phyloP scores from a whole-genome alignment of 805 yeast genomes.

The Metschnikowia shivogae region DNA sequence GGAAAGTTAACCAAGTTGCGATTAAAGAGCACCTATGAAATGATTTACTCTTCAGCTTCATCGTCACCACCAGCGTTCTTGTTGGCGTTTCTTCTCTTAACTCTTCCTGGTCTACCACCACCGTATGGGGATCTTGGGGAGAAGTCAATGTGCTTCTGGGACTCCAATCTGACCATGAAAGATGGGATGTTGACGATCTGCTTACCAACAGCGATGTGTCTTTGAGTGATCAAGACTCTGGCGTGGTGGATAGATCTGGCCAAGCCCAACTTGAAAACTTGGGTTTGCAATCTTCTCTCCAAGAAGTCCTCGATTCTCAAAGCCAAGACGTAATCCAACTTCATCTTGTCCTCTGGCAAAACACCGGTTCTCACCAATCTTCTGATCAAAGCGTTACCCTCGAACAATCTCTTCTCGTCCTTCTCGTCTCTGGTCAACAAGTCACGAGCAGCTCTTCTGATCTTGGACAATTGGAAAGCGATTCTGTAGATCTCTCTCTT shows the following conservation, averaged over 20 bases:
- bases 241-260: slow-evolving; percentile 99
- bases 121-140: slow-evolving; percentile 99
- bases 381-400: slow-evolving; percentile 99
- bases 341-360: slow-evolving; percentile 98
- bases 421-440: slow-evolving; percentile 99
- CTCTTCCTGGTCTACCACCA: slow-evolving; percentile 99
- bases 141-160: slow-evolving; percentile 99
- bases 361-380: slow-evolving; percentile 99
- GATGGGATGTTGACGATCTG: slow-evolving; percentile 98
- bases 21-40: slow-evolving; percentile 13
- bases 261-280: slow-evolving; percentile 98
- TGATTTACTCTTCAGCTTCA: slow-evolving; percentile 62
- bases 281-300: slow-evolving; percentile 99
- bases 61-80: slow-evolving; percentile 53
- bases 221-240: slow-evolving; percentile 96
- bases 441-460: slow-evolving; percentile 99
- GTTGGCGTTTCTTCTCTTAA: slow-evolving; percentile 84
- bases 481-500: slow-evolving; percentile 99
- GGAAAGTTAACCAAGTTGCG: slow-evolving; percentile 18
- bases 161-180: slow-evolving; percentile 99
- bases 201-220: slow-evolving; percentile 99
- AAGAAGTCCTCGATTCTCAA: slow-evolving; percentile 97
- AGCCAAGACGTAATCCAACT: slow-evolving; percentile 99
- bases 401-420: slow-evolving; percentile 99
- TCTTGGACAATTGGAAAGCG: slow-evolving; percentile 98